phyloP scores from a whole-genome alignment of 176 grass and related monocot genomes.

The Olyra latifolia region DNA sequence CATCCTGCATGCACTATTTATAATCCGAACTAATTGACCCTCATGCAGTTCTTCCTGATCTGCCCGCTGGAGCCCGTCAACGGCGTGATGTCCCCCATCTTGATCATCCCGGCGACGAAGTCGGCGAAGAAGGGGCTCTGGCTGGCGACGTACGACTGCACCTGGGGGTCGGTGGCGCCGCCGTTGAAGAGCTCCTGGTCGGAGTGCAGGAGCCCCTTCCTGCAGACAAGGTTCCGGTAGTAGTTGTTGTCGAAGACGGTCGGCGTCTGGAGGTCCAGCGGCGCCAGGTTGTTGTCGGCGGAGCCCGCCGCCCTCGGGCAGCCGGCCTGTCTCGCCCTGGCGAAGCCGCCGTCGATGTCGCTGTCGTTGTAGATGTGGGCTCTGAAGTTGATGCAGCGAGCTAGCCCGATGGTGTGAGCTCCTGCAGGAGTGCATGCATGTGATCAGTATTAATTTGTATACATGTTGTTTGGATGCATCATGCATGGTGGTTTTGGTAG shows the following conservation, averaged over 20 bases:
- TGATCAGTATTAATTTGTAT: background rate
- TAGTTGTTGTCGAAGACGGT: conserved; percentile 51
- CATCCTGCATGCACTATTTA: too few species aligned
- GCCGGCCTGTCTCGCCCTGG: background rate
- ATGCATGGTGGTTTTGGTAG: too few species aligned
- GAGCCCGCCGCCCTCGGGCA: conserved; percentile 39
- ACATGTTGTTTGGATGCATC: background rate
- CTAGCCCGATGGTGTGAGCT: conserved; percentile 67
- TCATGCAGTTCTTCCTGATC: conserved; percentile 77
- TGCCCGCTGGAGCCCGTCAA: conserved; percentile 49
- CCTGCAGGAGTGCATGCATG: conserved; percentile 43
- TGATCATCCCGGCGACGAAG: conserved; percentile 57
- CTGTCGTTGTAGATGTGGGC: conserved; percentile 70
- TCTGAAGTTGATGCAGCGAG: conserved; percentile 66
- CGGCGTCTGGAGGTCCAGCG: conserved; percentile 57
- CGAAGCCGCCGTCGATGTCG: conserved; percentile 52
- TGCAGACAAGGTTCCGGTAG: conserved; percentile 46
- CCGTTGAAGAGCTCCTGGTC: conserved; percentile 75
- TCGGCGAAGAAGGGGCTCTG: conserved; percentile 45
- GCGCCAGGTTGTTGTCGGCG: conserved; percentile 60
- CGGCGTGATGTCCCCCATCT: conserved; percentile 53
- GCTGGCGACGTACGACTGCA: conserved; percentile 24
- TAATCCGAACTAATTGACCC: conserved; percentile 26
- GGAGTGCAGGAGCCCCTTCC: conserved; percentile 55
- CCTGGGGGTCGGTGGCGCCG: conserved; percentile 26